Evolutionary conservation across 345 rosid genomes (phyloP).

Genomic region (Gossypium turneri): DNA sequence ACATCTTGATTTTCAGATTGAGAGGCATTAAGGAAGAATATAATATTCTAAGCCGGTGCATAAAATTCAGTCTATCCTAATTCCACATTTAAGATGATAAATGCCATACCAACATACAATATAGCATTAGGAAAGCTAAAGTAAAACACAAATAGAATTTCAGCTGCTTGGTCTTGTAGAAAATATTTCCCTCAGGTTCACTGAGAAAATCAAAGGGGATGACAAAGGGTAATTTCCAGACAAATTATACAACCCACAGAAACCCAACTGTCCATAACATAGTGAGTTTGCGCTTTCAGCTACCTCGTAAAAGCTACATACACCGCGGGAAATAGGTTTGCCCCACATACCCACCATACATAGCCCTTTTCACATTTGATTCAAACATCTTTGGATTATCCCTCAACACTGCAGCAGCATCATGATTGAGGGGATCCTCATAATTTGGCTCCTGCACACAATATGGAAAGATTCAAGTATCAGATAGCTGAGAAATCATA

Average conservation of each 20-base stretch:
- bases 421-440: conserved; percentile 95
- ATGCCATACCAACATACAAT: conserved; percentile 6
- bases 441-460: conserved; percentile 71
- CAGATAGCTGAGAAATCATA: neutral
- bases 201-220: conserved; percentile 18
- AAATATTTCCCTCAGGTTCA: conserved; percentile 11
- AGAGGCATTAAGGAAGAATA: neutral
- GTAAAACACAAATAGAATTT: neutral
- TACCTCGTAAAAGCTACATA: conserved; percentile 34
- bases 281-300: conserved; percentile 15
- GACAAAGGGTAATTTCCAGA: conserved; percentile 19
- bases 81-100: neutral
- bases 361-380: conserved; percentile 67
- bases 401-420: conserved; percentile 84
- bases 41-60: neutral
- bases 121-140: conserved; percentile 4
- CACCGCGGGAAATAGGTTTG: conserved; percentile 66
- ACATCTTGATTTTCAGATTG: neutral
- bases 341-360: conserved; percentile 79
- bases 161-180: conserved; percentile 10
- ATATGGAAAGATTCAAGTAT: neutral
- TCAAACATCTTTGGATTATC: conserved; percentile 71
- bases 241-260: conserved; percentile 27
- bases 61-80: neutral
- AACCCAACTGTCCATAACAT: conserved; percentile 16